phyloP scores from a whole-genome alignment of 805 yeast species.

The Saturnispora ahearnii region DNA sequence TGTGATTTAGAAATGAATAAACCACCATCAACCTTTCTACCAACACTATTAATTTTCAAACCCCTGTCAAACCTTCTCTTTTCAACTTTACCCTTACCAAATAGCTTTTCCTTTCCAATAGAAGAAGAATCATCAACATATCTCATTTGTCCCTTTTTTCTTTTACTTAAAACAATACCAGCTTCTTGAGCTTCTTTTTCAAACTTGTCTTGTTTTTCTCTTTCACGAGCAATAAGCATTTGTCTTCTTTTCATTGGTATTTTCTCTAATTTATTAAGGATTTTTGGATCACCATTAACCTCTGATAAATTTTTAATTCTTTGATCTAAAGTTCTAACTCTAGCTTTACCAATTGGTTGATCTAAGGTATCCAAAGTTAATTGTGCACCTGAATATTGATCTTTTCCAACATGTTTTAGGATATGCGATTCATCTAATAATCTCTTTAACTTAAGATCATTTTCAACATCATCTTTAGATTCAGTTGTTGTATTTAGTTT shows the following conservation, averaged over 20 bases:
- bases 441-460: slow-evolving; percentile 66
- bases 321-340: slow-evolving; percentile 53
- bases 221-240: slow-evolving; percentile 51
- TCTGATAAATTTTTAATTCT: slow-evolving; percentile 44
- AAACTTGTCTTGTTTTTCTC: slow-evolving; percentile 42
- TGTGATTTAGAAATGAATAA: slow-evolving; percentile 60
- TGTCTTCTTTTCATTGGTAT: slow-evolving; percentile 87
- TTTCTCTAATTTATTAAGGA: slow-evolving; percentile 46
- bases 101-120: slow-evolving; percentile 39
- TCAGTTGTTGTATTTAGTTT: slow-evolving; percentile 23
- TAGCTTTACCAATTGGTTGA: slow-evolving; percentile 58
- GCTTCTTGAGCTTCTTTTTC: slow-evolving; percentile 81
- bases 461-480: slow-evolving; percentile 48
- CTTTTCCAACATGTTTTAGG: slow-evolving; percentile 30
- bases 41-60: slow-evolving; percentile 64
- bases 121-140: slow-evolving; percentile 43
- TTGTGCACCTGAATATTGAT: slow-evolving; percentile 52
- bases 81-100: slow-evolving; percentile 38
- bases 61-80: slow-evolving; percentile 59
- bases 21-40: slow-evolving; percentile 73
- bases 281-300: slow-evolving; percentile 31
- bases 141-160: slow-evolving; percentile 58
- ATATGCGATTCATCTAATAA: slow-evolving; percentile 67
- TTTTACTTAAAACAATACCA: slow-evolving; percentile 76
- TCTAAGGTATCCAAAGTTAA: slow-evolving; percentile 55